Base-by-base conservation (phyloP, 148 eudicot species). In the Dianthus caryophyllus region DNA sequence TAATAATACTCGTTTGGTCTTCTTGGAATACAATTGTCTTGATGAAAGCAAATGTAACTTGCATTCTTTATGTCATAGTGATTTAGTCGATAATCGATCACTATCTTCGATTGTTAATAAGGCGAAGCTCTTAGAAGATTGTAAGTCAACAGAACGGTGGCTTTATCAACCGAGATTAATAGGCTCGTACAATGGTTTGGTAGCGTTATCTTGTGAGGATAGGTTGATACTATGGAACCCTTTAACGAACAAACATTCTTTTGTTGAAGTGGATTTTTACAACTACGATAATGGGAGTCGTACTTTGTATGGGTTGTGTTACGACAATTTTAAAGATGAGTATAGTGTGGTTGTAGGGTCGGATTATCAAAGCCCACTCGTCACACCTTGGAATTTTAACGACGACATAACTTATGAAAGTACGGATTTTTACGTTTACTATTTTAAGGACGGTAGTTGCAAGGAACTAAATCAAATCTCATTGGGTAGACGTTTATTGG, bases 201-300 rank as follows among this genome's bases (percentile, higher is more conserved):
- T n/a, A n/a, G n/a, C n/a, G n/a, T n/a, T n/a, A n/a, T n/a, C n/a
- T n/a, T n/a, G n/a, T n/a, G 47, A 25, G 0, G 21, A 54, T 41
- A 25, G 7, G 20, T 54, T 53, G 21, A 22, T 67, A 20, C 25
- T 55, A 15, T 67, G 62, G 51, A 67, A 67, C 38, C 71, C 62
- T 10, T 24, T 43, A 10, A 67, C 71, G 1, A n/a, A 13, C 1
- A 18, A 67, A 17, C 24, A 67, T 9, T 20, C 16, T 0, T 10
- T 16, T 15, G 16, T 39, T 54, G 0, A 7, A 2, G 14, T 1
- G 26, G 9, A 5, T 21, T 8, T 22, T 3, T n/a, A n/a, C n/a
- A n/a, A 24, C n/a, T n/a, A n/a, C n/a, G n/a, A n/a, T n/a, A n/a
- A n/a, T n/a, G n/a, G n/a, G n/a, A n/a, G n/a, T n/a, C n/a, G n/a